These are phyloP conservation scores for Acanthamoeba culbertsoni DNA, from an alignment of 208 protist species.

Conservation along the genomic window DNA sequence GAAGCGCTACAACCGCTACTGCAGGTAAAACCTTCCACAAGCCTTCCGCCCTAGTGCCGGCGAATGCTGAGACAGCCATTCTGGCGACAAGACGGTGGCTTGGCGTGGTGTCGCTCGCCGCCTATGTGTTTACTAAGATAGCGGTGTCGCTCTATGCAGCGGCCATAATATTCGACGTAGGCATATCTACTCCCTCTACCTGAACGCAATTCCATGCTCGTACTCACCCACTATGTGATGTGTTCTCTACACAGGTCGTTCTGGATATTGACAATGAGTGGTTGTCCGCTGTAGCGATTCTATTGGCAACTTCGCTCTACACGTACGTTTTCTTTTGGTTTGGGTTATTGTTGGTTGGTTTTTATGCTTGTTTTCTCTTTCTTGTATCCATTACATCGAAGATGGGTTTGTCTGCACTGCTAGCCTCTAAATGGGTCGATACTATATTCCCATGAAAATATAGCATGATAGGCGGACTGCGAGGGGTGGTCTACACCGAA, in stretches of 20 bases:
- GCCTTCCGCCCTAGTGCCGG: neutral
- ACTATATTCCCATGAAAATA: neutral
- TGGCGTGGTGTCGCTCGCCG: neutral
- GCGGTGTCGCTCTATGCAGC: constrained; percentile 51
- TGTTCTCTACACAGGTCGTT: neutral
- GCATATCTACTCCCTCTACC: neutral
- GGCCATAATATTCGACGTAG: constrained; percentile 38
- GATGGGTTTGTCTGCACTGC: too few relatives aligned
- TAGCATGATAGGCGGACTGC: constrained; percentile 66
- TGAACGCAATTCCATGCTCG: too few relatives aligned
- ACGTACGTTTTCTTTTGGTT: too few relatives aligned
- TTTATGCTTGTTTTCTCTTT: too few relatives aligned
- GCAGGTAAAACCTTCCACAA: neutral
- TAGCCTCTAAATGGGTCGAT: too few relatives aligned
- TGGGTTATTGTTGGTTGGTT: too few relatives aligned
- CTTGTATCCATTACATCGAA: too few relatives aligned
- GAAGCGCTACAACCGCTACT: constrained; percentile 38
- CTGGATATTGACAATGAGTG: constrained; percentile 6
- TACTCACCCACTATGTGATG: neutral
- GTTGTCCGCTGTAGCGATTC: constrained; percentile 13
- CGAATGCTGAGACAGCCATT: neutral
- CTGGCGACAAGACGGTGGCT: neutral
- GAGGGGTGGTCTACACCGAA: constrained; percentile 73
- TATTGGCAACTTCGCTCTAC: constrained; percentile 25
- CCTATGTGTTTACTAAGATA: constrained; percentile 59